phyloP scores from a whole-genome alignment of 805 yeast genomes.

The Pichia nanzhaoensis region DNA sequence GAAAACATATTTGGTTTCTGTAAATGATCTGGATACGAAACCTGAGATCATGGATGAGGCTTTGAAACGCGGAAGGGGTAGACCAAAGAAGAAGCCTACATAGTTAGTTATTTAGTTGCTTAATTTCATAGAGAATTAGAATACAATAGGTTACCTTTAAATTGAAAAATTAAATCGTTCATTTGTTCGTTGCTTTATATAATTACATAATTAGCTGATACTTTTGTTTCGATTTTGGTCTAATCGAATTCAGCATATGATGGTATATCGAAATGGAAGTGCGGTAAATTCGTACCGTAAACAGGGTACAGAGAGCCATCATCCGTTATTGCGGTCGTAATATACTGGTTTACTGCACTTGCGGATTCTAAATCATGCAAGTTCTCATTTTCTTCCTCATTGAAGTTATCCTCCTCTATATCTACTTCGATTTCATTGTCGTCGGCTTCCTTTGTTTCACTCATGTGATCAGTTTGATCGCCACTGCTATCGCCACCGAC shows the following conservation, averaged over 20 bases:
- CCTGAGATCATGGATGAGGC: conserved; percentile 12
- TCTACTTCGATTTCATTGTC: conserved; percentile 13
- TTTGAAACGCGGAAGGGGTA: conserved; percentile 14
- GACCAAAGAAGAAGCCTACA: conserved; percentile 11
- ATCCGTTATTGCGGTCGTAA: conserved; percentile 17
- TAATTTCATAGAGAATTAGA: background rate
- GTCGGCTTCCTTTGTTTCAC: conserved; percentile 5
- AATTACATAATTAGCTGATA: background rate
- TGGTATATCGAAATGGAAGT: conserved; percentile 75
- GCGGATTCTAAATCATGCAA: conserved; percentile 15
- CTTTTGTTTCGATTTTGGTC: no score
- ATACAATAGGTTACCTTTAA: background rate
- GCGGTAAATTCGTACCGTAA: conserved; percentile 62
- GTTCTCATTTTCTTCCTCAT: conserved; percentile 1
- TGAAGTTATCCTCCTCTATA: conserved; percentile 6
- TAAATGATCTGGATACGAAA: conserved; percentile 7
- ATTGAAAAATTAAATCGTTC: background rate
- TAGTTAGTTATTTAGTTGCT: background rate
- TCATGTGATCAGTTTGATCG: no score
- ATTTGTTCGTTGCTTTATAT: background rate
- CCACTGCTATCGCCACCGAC: conserved; percentile 10
- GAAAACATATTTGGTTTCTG: conserved; percentile 1
- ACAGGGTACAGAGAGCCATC: conserved; percentile 36
- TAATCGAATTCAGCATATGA: conserved; percentile 25
- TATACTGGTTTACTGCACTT: conserved; percentile 2